Base-by-base conservation (phyloP, 2,329 filamentous ascomycete genomes). In the Ophiosphaerella korrae region DNA sequence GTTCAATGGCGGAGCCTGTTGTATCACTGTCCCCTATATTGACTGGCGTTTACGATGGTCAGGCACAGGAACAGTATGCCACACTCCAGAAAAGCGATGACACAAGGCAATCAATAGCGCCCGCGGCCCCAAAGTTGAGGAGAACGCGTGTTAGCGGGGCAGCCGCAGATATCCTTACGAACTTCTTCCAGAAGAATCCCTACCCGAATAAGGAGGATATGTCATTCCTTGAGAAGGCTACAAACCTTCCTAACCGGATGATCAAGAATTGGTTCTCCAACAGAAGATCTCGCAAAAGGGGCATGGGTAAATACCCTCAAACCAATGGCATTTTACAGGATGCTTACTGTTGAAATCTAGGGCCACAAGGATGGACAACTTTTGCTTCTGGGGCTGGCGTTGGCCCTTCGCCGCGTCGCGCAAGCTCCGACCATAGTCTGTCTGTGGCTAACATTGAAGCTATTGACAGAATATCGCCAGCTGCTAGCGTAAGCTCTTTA, bases 231-330 rank as follows among this genome's bases (percentile, higher is more conserved):
- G 31, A 18, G 12, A 14, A 18, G 8, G 32, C 12, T 4, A 44
- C 42, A 21, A n/a, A 36, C 1, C 42, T 44, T n/a, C 16, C 29
- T n/a, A 11, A 3, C 8, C 32, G 42, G 3, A 44, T 32, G 9
- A 44, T 44, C 42, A 44, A 26, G 18, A 35, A 16, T 13, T 44
- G 42, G 42, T 44, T 44, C 42, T 34, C 42, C 7, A 44, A 44
- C 18, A 36, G 32, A 2, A 33, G 42, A 44, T 44, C 31, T 3
- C 42, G 42, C 13, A 44, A n/a, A 6, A 36, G 36, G 29, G 18
- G 5, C 24, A 42, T 14, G 7, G 12, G 39, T 39, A 21, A 4
- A 4, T 21, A 21, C 5, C 18, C 18, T 21, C 3, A 21, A 21
- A 21, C 18, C 18, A 3, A 21, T 21, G 18, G 5, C 18, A 21